These are phyloP conservation scores for Pittosporum tobira DNA, from an alignment of 129 eudicot species.

Conservation along the genomic window DNA sequence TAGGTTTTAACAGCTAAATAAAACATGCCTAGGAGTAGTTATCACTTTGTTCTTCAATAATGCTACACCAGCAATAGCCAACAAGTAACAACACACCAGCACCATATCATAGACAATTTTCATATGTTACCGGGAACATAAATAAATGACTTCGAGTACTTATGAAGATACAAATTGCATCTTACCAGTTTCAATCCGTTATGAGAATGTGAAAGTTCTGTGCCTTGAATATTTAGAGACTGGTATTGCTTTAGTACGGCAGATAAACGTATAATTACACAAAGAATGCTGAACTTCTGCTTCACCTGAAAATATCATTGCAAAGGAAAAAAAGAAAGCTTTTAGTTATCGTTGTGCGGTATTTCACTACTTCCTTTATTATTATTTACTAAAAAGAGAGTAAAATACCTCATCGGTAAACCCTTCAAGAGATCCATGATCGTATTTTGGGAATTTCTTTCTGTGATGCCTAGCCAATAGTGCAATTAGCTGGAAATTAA, in stretches of 20 bases:
- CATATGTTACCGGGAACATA: not conserved
- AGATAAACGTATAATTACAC: slow-evolving; percentile 60
- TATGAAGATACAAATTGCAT: not conserved
- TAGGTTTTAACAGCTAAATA: not conserved
- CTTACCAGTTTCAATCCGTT: slow-evolving; percentile 69
- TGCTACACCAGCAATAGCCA: not conserved
- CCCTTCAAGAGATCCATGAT: slow-evolving; percentile 36
- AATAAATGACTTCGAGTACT: not conserved
- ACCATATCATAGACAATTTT: not conserved
- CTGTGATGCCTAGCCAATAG: slow-evolving; percentile 71
- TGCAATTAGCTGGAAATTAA: slow-evolving; percentile 52
- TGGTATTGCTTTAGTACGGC: slow-evolving; percentile 32
- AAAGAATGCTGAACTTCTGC: slow-evolving; percentile 65
- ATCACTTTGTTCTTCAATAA: not conserved
- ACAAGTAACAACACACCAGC: not conserved
- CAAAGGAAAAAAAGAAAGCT: not conserved
- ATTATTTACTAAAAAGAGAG: slow-evolving; percentile 5
- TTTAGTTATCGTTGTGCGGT: not conserved
- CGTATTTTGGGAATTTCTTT: slow-evolving; percentile 50
- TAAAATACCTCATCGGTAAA: slow-evolving; percentile 48
- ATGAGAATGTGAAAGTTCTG: slow-evolving; percentile 38
- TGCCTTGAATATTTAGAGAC: slow-evolving; percentile 21
- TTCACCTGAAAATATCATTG: slow-evolving; percentile 21
- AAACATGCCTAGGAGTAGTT: not conserved
- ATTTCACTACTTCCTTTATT: not conserved